These are phyloP conservation scores for Lolium rigidum DNA, from an alignment of 176 grass and related monocot species.

Conservation along the genomic window DNA sequence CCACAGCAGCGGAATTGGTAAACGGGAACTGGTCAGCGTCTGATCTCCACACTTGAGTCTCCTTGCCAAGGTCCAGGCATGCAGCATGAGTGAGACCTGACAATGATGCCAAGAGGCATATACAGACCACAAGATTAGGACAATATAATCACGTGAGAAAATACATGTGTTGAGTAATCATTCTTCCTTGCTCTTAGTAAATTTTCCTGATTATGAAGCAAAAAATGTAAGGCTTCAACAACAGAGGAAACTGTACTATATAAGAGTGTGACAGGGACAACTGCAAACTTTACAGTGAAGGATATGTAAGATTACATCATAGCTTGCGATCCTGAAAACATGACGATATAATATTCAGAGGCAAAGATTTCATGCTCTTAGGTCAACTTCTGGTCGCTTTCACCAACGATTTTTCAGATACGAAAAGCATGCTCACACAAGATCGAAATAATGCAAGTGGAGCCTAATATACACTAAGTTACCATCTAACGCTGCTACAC, in stretches of 20 bases:
- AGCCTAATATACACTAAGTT: neutral
- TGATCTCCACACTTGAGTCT: neutral
- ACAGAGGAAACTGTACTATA: neutral
- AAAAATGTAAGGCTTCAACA: neutral
- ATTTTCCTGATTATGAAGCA: neutral
- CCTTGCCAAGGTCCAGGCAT: neutral
- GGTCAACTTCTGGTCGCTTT: slow-evolving; percentile 18
- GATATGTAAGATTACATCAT: neutral
- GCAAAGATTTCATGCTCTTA: neutral
- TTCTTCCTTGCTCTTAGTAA: neutral
- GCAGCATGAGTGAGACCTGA: neutral
- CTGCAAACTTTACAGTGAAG: slow-evolving; percentile 3
- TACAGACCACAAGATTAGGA: neutral
- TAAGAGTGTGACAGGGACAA: slow-evolving; percentile 19
- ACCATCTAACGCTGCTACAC: neutral
- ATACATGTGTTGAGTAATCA: neutral
- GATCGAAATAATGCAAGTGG: neutral
- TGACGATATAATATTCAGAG: neutral
- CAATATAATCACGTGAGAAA: neutral
- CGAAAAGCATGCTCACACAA: slow-evolving; percentile 7
- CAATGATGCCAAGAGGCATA: neutral
- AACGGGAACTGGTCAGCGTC: neutral
- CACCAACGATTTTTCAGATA: neutral
- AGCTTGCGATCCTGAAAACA: neutral
- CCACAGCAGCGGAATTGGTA: neutral